Conservation (phyloP, 306 rosid genomes). For the Purshia tridentata region DNA sequence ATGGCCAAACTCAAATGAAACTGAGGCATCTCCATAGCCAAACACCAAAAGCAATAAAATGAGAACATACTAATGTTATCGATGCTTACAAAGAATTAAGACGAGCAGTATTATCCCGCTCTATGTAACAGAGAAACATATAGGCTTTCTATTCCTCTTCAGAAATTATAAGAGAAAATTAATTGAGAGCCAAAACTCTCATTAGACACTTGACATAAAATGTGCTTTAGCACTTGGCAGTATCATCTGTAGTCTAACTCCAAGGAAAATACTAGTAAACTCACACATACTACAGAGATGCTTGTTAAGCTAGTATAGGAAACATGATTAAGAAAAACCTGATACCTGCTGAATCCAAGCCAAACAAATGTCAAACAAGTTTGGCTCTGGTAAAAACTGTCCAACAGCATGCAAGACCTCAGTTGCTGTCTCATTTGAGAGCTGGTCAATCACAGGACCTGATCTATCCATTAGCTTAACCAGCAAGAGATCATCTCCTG, state of each 20-base stretch:
- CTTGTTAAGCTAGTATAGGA: background rate
- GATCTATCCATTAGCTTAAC: conserved; percentile 90
- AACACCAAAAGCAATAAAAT: background rate
- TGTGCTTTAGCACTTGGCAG: background rate
- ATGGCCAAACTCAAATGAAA: conserved; percentile 8
- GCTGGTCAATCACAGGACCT: conserved; percentile 84
- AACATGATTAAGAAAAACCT: background rate
- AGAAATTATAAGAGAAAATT: background rate
- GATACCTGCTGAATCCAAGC: conserved; percentile 96
- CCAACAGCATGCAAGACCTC: conserved; percentile 73
- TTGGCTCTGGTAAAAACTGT: conserved; percentile 73
- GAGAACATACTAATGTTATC: background rate
- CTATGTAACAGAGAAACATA: background rate
- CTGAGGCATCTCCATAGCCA: background rate
- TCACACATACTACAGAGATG: background rate
- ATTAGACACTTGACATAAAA: background rate
- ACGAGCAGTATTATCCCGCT: background rate
- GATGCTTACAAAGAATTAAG: background rate
- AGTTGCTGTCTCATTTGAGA: conserved; percentile 67
- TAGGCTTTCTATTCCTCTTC: background rate
- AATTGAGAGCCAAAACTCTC: background rate
- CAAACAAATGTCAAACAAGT: conserved; percentile 75
- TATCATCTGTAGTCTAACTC: background rate
- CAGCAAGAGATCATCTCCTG: conserved; percentile 81
- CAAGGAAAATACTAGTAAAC: background rate